A percentile compares a stretch with the other conserved stretches of the same genome.
phyloP scores from a whole-genome alignment of 108 stramenopile species.

The Conticribra guillardii region DNA sequence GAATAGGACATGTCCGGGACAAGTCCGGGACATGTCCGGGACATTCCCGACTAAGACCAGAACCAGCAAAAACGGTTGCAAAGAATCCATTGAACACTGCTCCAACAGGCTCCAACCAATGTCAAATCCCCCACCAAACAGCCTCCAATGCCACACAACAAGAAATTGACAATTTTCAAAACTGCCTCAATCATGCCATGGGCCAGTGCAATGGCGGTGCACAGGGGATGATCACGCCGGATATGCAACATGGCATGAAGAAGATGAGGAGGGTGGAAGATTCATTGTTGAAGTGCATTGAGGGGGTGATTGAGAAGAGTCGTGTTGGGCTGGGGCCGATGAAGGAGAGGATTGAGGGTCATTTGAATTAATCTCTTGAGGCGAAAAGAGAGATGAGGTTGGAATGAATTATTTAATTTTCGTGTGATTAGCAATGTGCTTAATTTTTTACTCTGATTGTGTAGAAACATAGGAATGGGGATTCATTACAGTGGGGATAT shows the following conservation, averaged over 20 bases:
- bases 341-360: slow-evolving; percentile 66
- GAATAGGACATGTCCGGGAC: too few species aligned
- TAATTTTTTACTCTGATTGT: too few species aligned
- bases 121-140: slow-evolving; percentile 79
- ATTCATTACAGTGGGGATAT: too few species aligned
- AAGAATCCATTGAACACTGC: slow-evolving; percentile 75
- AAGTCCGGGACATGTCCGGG: too few species aligned
- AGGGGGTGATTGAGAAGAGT: slow-evolving; percentile 72
- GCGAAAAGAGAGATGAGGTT: too few species aligned
- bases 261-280: slow-evolving; percentile 77
- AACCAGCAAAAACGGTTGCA: slow-evolving; percentile 69
- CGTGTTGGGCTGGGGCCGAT: slow-evolving; percentile 76
- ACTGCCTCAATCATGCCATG: slow-evolving; percentile 81
- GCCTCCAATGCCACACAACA: slow-evolving; percentile 69
- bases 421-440: too few species aligned
- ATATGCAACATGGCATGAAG: slow-evolving; percentile 65
- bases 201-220: slow-evolving; percentile 86
- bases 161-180: slow-evolving; percentile 85
- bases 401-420: too few species aligned
- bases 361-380: slow-evolving; percentile 32
- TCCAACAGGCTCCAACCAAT: slow-evolving; percentile 68
- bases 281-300: slow-evolving; percentile 67
- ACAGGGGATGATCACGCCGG: slow-evolving; percentile 74
- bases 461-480: too few species aligned
- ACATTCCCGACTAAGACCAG: too few species aligned